Evolutionary conservation across 495 filamentous ascomycete genomes (phyloP).

Genomic region (Cenococcum geophilum): DNA sequence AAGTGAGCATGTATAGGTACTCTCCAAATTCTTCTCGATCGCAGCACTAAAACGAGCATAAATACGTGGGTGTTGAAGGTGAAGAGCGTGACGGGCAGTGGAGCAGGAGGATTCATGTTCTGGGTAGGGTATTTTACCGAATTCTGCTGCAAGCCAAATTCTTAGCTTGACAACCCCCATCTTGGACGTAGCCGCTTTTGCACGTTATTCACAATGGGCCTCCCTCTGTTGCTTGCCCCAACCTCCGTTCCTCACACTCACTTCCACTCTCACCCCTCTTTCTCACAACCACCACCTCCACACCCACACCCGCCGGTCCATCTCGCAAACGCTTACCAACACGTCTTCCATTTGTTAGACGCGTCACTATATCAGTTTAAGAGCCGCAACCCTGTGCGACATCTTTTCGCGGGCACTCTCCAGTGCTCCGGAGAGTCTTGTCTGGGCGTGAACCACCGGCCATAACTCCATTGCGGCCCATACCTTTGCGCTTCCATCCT

Average conservation of each 20-base stretch:
- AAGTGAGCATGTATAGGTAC: neutral
- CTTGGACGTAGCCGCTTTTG: slow-evolving; percentile 2
- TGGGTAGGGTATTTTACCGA: slow-evolving; percentile 4
- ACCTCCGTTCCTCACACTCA: slow-evolving; percentile 22
- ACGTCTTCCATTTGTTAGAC: slow-evolving; percentile 21
- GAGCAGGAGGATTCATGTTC: slow-evolving; percentile 12
- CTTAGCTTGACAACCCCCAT: neutral
- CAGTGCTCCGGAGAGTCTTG: neutral
- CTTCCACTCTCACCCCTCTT: slow-evolving; percentile 18
- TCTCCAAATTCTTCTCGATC: slow-evolving; percentile 5
- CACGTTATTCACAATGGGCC: slow-evolving; percentile 15
- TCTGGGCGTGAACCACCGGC: neutral
- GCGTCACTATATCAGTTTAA: slow-evolving; percentile 26
- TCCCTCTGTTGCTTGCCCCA: slow-evolving; percentile 24
- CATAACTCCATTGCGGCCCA: neutral
- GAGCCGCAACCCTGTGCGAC: slow-evolving; percentile 18
- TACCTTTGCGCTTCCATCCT: neutral
- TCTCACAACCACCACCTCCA: slow-evolving; percentile 22
- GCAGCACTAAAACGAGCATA: slow-evolving; percentile 29
- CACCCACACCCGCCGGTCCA: slow-evolving; percentile 13
- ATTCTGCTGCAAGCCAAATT: neutral
- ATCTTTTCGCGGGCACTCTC: slow-evolving; percentile 17
- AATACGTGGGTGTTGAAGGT: slow-evolving; percentile 26
- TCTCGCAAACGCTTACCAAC: slow-evolving; percentile 6
- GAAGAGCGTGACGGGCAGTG: slow-evolving; percentile 5